These are phyloP conservation scores for Yamagishiella unicocca DNA, from an alignment of 139 green algal genomes.

Conservation along the genomic window DNA sequence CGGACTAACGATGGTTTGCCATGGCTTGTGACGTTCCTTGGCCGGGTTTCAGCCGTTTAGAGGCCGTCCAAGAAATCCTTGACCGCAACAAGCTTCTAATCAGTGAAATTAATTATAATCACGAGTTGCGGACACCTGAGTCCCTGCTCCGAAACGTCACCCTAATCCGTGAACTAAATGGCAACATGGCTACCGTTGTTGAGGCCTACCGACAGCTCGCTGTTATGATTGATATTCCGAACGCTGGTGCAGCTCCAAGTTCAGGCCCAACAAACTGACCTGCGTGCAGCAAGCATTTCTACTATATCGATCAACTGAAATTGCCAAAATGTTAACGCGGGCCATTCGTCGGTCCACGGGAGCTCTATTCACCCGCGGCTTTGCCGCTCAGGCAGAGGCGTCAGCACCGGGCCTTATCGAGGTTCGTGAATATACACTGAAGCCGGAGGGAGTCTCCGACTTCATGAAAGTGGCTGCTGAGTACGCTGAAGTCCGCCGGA, in stretches of 20 bases:
- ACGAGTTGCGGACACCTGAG: constrained; percentile 58
- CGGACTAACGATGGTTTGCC: not conserved
- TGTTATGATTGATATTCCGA: not conserved
- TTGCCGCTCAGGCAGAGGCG: not conserved
- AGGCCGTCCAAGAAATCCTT: constrained; percentile 57
- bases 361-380: not conserved
- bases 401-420: constrained; percentile 50
- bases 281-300: no score
- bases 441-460: constrained; percentile 48
- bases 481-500: constrained; percentile 47
- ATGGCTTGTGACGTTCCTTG: constrained; percentile 8
- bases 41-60: not conserved
- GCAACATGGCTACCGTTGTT: constrained; percentile 62
- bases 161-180: constrained; percentile 67
- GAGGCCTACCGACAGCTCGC: constrained; percentile 50
- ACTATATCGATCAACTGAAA: not conserved
- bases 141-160: constrained; percentile 59
- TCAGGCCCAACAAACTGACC: not conserved
- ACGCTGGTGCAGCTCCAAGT: not conserved
- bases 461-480: constrained; percentile 56
- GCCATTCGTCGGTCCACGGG: not conserved
- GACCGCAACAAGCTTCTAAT: constrained; percentile 70
- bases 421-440: constrained; percentile 65
- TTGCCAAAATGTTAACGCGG: not conserved
- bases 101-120: constrained; percentile 65